Base-by-base conservation (phyloP, 2,329 filamentous ascomycete genomes). In the Chrysoporthe austroafricana region DNA sequence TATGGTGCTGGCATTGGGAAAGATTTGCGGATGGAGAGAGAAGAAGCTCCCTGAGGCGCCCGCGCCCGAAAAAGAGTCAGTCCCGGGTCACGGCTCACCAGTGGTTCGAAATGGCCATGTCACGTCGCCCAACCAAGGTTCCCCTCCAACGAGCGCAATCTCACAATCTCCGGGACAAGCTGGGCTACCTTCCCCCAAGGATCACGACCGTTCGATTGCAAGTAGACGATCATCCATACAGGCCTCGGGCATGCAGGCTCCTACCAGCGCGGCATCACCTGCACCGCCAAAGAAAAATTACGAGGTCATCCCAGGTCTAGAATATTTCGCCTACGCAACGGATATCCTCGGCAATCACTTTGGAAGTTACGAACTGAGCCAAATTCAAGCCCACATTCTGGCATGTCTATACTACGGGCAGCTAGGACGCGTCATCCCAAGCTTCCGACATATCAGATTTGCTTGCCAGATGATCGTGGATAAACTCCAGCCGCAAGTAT, bases 361-460 rank as follows among this genome's bases (percentile, higher is more conserved):
- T 46, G 94, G 92, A 14, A 91, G 91, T 0, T 92, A 91, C 70
- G 91, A 92, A 56, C 83, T 98, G 68, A 90, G 91, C 71, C 91
- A 96, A 75, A 92, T 96, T 4, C 94, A 97, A 77, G 92, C 91
- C 8, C 89, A 90, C 73, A 87, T 98, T 34, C 85, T 98, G 59
- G 93, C 93, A 18, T 93, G 93, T 2, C 80, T 99, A 5, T 99
- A 97, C 76, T 90, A 94, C 70, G 94, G 93, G 3, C 96, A 98
- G 76, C 81, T 97, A 36, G 94, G 90, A 0, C 87, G 95, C 61
- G 91, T 96, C 0, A 83, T 97, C 72, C 93, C 97, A 75, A 98
- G 95, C 74, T 94, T 87, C 75, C 82, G 85, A 3, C 87, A 85
- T 70, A 88, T 90, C 44, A 80, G 84, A 64, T 79, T 83, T 64